Evolutionary conservation across 306 rosid species (phyloP).

Genomic region (Trichosanthes cucumerina): DNA sequence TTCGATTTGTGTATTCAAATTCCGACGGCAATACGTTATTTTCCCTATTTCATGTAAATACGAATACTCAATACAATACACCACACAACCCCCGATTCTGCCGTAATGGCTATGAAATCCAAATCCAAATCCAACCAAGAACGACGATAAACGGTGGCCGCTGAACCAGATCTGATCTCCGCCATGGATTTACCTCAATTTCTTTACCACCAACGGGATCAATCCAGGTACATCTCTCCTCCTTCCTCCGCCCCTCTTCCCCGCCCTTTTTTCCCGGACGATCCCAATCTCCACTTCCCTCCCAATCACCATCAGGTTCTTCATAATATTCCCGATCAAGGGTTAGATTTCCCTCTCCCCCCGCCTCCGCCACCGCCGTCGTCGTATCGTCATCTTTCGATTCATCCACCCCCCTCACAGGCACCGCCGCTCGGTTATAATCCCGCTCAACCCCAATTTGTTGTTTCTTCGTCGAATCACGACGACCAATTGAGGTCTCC

Average conservation of each 20-base stretch:
- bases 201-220: conserved; percentile 8
- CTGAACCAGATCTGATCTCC: neutral
- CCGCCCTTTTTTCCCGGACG: conserved; percentile 2
- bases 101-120: neutral
- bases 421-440: neutral
- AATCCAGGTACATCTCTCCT: conserved; percentile 4
- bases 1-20: neutral
- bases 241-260: conserved; percentile 3
- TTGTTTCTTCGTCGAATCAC: neutral
- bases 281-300: neutral
- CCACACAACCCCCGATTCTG: neutral
- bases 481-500: neutral
- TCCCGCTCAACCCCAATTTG: conserved; percentile 8
- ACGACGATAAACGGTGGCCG: conserved; percentile 1
- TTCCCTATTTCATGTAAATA: no score
- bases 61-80: neutral
- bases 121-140: neutral
- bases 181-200: conserved; percentile 12
- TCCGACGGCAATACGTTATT: neutral
- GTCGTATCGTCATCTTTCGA: neutral
- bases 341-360: neutral
- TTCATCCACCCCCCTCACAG: neutral
- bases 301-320: neutral
- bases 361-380: conserved; percentile 3
- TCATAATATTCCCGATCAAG: neutral